These are phyloP conservation scores for Tremella mesenterica DNA, from an alignment of 768 basidiomycete species.

Conservation along the genomic window DNA sequence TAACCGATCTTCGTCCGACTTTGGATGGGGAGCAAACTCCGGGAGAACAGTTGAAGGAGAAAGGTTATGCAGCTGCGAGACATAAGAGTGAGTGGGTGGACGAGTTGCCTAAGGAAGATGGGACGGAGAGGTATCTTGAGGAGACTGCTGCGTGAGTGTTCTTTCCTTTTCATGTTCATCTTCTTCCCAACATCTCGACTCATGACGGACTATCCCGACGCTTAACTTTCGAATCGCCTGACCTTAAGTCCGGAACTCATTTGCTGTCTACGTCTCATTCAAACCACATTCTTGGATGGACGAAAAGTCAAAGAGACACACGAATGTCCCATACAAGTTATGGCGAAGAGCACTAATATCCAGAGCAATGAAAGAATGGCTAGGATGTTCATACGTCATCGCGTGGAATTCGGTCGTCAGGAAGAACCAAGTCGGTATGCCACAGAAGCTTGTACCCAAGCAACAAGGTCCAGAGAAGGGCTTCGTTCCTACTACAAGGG, in stretches of 20 bases:
- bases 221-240: too few relatives aligned
- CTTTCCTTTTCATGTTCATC: not conserved
- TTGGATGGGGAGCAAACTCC: conserved; percentile 4
- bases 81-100: conserved; percentile 7
- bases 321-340: not conserved
- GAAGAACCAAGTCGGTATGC: conserved; percentile 3
- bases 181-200: too few relatives aligned
- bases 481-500: conserved; percentile 10
- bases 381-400: conserved; percentile 15
- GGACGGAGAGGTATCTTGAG: conserved; percentile 15
- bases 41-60: conserved; percentile 11
- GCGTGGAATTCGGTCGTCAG: conserved; percentile 27
- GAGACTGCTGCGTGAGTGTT: conserved; percentile 17
- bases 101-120: conserved; percentile 11
- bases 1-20: conserved; percentile 16
- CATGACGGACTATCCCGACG: too few relatives aligned
- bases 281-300: not conserved
- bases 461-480: conserved; percentile 21
- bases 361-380: conserved; percentile 11
- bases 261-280: not conserved
- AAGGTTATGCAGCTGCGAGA: conserved; percentile 14
- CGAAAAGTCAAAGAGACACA: not conserved
- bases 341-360: not conserved
- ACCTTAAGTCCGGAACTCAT: too few relatives aligned
- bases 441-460: conserved; percentile 10